phyloP scores from a whole-genome alignment of 805 yeast species.

The Sugiyamaella americana region DNA sequence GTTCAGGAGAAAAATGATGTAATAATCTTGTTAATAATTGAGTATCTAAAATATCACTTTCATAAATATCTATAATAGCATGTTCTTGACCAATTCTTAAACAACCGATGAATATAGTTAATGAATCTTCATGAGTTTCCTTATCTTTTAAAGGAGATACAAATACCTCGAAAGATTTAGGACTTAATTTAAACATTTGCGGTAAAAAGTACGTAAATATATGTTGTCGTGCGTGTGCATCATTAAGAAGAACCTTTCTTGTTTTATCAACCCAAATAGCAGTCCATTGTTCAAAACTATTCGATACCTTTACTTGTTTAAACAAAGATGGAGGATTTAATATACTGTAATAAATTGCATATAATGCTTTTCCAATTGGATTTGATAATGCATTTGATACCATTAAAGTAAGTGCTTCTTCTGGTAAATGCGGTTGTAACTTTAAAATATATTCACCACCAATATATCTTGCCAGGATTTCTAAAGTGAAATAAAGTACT shows the following conservation, averaged over 20 bases:
- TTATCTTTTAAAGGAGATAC: conserved; percentile 27
- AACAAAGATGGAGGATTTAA: not conserved
- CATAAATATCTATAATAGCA: conserved; percentile 35
- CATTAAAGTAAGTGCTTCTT: conserved; percentile 45
- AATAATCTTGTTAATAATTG: conserved; percentile 36
- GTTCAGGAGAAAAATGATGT: conserved; percentile 38
- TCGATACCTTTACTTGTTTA: not conserved
- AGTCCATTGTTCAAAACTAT: conserved; percentile 38
- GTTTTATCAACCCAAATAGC: conserved; percentile 44
- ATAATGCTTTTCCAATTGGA: conserved; percentile 34
- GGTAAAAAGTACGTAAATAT: conserved; percentile 59
- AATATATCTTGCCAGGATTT: conserved; percentile 46
- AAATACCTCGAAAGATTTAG: conserved; percentile 38
- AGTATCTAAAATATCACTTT: conserved; percentile 39
- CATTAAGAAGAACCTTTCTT: conserved; percentile 30
- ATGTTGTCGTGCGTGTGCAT: conserved; percentile 37
- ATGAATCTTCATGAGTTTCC: conserved; percentile 23
- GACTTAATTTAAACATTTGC: conserved; percentile 49
- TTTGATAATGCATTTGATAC: conserved; percentile 58
- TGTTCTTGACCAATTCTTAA: conserved; percentile 60
- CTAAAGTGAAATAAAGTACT: conserved; percentile 56
- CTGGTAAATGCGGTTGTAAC: conserved; percentile 42
- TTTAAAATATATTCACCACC: conserved; percentile 39
- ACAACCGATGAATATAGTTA: conserved; percentile 45
- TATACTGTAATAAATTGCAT: conserved; percentile 12